These are phyloP conservation scores for Boeremia exigua DNA, from an alignment of 2,329 filamentous ascomycete species.

Conservation along the genomic window DNA sequence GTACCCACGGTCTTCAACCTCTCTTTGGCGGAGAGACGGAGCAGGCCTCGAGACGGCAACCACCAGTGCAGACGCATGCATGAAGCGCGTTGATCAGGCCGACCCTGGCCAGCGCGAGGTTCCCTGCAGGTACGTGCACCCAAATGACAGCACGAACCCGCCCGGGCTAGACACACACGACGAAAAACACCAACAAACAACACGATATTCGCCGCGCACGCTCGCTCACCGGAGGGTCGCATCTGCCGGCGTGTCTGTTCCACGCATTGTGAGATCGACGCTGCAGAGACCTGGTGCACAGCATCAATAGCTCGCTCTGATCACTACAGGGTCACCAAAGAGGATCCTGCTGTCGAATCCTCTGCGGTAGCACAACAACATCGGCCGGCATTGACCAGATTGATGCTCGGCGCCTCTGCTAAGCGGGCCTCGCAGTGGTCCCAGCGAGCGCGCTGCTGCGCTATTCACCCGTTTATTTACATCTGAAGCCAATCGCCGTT, in stretches of 20 bases:
- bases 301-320: constrained; percentile 12
- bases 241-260: not conserved
- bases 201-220: constrained; percentile 14
- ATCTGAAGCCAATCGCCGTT: constrained; percentile 32
- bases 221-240: constrained; percentile 4
- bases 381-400: constrained; percentile 31
- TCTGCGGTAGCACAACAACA: constrained; percentile 27
- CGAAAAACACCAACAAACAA: constrained; percentile 22
- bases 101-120: constrained; percentile 20
- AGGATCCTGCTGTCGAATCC: constrained; percentile 21
- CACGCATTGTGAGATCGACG: constrained; percentile 11
- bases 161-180: constrained; percentile 23
- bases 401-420: constrained; percentile 24
- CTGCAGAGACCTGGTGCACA: constrained; percentile 9
- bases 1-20: constrained; percentile 7
- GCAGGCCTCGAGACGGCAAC: constrained; percentile 17
- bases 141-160: constrained; percentile 25
- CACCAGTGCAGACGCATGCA: constrained; percentile 18
- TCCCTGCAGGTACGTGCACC: constrained; percentile 24
- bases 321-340: constrained; percentile 7
- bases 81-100: constrained; percentile 22
- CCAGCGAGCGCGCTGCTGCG: constrained; percentile 31
- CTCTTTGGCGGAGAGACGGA: constrained; percentile 5
- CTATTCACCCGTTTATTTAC: constrained; percentile 46
- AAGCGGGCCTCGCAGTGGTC: constrained; percentile 14